phyloP scores from a whole-genome alignment of 176 grass and related monocot genomes.

The Aegilops tauschii region DNA sequence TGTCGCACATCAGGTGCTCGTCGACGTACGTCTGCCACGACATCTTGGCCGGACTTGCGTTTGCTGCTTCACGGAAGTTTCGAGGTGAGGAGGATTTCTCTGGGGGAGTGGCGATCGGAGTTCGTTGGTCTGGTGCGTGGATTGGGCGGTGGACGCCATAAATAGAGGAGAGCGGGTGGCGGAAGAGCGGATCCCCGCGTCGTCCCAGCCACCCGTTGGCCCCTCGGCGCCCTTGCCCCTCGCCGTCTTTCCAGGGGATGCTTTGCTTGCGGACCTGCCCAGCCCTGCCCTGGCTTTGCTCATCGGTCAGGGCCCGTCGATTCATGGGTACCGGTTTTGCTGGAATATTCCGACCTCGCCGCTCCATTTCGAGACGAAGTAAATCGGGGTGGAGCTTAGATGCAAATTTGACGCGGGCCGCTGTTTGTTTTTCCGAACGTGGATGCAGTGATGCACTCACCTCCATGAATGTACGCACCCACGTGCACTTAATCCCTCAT shows the following conservation, averaged over 20 bases:
- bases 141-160: background rate
- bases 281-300: background rate
- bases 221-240: constrained; percentile 6
- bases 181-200: background rate
- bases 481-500: too few species aligned
- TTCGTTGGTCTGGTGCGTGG: background rate
- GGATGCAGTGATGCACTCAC: too few species aligned
- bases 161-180: background rate
- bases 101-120: background rate
- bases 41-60: constrained; percentile 29
- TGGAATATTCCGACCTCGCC: background rate
- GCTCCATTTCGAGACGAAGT: background rate
- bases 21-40: constrained; percentile 81
- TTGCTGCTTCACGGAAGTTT: background rate
- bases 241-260: constrained; percentile 4
- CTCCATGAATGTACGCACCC: too few species aligned
- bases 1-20: constrained; percentile 74
- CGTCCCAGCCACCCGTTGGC: constrained; percentile 30
- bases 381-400: background rate
- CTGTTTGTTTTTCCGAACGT: too few species aligned
- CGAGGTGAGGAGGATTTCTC: background rate
- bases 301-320: background rate
- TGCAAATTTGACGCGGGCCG: too few species aligned
- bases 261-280: background rate
- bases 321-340: background rate